Evolutionary conservation across 768 basidiomycete genomes (phyloP).

Genomic region (Lactarius tabidus): DNA sequence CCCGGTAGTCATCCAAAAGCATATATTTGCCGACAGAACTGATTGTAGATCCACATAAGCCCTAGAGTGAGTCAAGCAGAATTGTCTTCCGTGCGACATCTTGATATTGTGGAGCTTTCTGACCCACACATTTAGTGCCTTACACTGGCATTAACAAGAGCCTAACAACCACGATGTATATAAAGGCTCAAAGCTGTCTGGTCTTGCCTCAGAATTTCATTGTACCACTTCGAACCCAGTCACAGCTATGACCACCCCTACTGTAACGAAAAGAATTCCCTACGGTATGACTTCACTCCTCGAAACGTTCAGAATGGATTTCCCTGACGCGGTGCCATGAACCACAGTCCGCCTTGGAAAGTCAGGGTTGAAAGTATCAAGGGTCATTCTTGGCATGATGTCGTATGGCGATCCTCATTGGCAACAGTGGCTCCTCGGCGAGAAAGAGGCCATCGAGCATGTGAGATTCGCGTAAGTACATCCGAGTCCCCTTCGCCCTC

Average conservation of each 20-base stretch:
- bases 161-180: background rate
- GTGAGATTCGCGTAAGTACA: conserved; percentile 29
- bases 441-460: conserved; percentile 29
- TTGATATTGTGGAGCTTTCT: background rate
- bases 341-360: conserved; percentile 37
- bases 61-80: background rate
- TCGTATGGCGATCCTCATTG: conserved; percentile 42
- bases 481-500: conserved; percentile 17
- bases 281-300: conserved; percentile 7
- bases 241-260: conserved; percentile 9
- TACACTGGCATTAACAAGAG: background rate
- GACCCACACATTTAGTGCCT: background rate
- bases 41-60: background rate
- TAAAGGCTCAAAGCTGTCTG: background rate
- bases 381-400: conserved; percentile 63
- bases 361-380: conserved; percentile 60
- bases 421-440: conserved; percentile 33
- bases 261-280: conserved; percentile 10
- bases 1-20: background rate
- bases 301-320: background rate
- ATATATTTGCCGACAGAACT: background rate
- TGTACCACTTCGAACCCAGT: background rate
- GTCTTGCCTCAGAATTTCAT: background rate
- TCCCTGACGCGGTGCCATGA: background rate
- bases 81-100: background rate